Conservation (phyloP, 2,329 filamentous ascomycete genomes). For the Alternaria sp. region DNA sequence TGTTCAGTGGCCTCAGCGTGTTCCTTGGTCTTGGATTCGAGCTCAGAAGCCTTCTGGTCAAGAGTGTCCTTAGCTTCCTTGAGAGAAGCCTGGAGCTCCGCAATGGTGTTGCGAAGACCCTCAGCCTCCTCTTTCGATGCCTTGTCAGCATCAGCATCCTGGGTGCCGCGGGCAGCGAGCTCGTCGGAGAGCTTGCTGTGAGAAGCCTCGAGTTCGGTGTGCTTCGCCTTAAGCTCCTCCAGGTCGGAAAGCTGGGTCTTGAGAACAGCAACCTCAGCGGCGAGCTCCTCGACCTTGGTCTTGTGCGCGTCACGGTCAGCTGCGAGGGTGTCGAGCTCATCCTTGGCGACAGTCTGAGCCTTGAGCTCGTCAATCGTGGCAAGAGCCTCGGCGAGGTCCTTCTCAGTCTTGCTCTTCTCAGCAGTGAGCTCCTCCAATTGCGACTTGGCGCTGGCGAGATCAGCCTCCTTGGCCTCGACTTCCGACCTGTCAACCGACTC, state of each 20-base stretch:
- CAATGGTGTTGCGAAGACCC: slow-evolving; percentile 34
- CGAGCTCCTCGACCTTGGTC: slow-evolving; percentile 35
- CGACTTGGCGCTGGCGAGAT: slow-evolving; percentile 30
- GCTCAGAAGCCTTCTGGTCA: slow-evolving; percentile 31
- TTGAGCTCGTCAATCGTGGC: slow-evolving; percentile 33
- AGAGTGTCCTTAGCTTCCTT: slow-evolving; percentile 29
- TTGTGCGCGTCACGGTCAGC: slow-evolving; percentile 34
- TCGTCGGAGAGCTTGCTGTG: slow-evolving; percentile 26
- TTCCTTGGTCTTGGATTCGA: slow-evolving; percentile 32
- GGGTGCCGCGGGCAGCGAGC: slow-evolving; percentile 26
- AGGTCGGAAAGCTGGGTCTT: slow-evolving; percentile 34
- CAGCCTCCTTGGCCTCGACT: slow-evolving; percentile 41
- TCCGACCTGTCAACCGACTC: slow-evolving; percentile 33
- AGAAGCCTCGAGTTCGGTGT: slow-evolving; percentile 27
- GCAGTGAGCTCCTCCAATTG: slow-evolving; percentile 29
- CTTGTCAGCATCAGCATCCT: slow-evolving; percentile 31
- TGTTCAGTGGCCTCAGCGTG: slow-evolving; percentile 23
- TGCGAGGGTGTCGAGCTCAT: slow-evolving; percentile 39
- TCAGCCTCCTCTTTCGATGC: slow-evolving; percentile 32
- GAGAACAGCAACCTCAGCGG: slow-evolving; percentile 31
- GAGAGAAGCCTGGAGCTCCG: slow-evolving; percentile 38
- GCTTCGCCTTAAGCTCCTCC: slow-evolving; percentile 29
- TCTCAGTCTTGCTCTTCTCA: slow-evolving; percentile 25
- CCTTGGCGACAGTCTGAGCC: slow-evolving; percentile 31
- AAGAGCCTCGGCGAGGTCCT: slow-evolving; percentile 31